Percentiles rank a stretch among this genome's conserved stretches.
Evolutionary conservation across 257 asterid species (phyloP).

Genomic region (Solanum ahanhuiri): DNA sequence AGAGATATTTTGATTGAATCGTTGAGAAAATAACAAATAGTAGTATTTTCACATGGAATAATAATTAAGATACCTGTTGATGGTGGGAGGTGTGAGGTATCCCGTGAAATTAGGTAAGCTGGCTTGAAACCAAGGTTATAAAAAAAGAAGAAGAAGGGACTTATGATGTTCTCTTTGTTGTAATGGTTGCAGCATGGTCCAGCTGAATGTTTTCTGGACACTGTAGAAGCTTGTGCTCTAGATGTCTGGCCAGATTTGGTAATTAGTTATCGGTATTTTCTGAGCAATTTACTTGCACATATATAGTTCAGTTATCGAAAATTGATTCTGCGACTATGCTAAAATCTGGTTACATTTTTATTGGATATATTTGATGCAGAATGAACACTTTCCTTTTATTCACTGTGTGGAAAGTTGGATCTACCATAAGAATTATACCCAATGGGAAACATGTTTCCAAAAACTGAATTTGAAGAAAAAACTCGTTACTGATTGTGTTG

Average conservation of each 20-base stretch:
- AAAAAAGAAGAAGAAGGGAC: not conserved
- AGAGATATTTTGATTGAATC: not conserved
- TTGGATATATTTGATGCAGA: conserved; percentile 39
- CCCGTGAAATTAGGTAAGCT: not conserved
- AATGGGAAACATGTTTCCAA: conserved; percentile 79
- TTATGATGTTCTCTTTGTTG: not conserved
- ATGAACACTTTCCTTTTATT: conserved; percentile 61
- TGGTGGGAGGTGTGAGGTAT: not conserved
- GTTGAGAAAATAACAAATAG: not conserved
- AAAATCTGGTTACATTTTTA: too few relatives aligned
- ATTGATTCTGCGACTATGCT: not conserved
- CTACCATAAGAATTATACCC: conserved; percentile 39
- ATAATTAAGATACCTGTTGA: not conserved
- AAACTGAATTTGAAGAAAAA: conserved; percentile 57
- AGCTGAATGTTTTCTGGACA: conserved; percentile 67
- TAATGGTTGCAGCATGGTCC: conserved; percentile 60
- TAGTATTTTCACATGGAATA: too few relatives aligned
- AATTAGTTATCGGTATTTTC: conserved; percentile 9
- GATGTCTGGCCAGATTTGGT: conserved; percentile 89
- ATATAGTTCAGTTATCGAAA: not conserved
- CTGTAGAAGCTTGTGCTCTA: conserved; percentile 87
- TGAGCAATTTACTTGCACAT: not conserved
- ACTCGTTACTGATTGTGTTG: conserved; percentile 47
- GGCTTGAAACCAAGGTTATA: too few relatives aligned
- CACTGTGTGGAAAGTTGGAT: conserved; percentile 71